Evolutionary conservation across 2,329 filamentous ascomycete species (phyloP), one percentile per base, ranked within the genome.

Genomic region (Pseudocercospora pini-densiflorae): DNA sequence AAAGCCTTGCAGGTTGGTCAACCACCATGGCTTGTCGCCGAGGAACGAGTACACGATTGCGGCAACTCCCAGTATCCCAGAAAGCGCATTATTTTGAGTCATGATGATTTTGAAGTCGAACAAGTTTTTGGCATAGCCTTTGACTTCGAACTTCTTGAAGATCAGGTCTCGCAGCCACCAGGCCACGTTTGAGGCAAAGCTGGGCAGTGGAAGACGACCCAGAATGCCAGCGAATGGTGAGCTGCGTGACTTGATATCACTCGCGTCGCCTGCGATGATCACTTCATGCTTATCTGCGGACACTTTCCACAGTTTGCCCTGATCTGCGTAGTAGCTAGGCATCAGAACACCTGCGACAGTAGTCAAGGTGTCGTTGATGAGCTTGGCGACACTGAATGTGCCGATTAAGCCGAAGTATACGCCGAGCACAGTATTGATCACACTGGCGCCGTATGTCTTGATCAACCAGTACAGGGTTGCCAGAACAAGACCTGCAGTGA

Each of bases 1-100:
- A 71, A 94, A 92, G 0, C 92, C 94, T 74, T 97, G 86, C 40
- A 97, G 81, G 76, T 98, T 98, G 54, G 92, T 94, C 43, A 97
- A 79, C 72, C 88, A 92, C 80, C 90, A 90, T 33, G 87, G 85
- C 71, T 87, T 88, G 27, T 79, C 79, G 27, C 88, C 79, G 33
- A 88, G 82, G 59, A 86, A 85, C 73, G 92, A 90, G 79, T 93
- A 94, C 6, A 84, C 77, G 21, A 90, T 81, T 6, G 86, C 83
- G 16, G 81, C 77, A 9, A 90, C 73, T 0, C 88, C 85, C 59
- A 87, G 70, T 19, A 89, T 53, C 36, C 87, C 73, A 0, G 88
- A 87, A 21, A 89, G 71, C 33, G 90, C 78, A 57, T 86, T 85
- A 67, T 87, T 84, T 4, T 79, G 69, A 5, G 79, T 81, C 66